Evolutionary conservation across 495 filamentous ascomycete genomes (phyloP).

Genomic region (Tuber brumale): DNA sequence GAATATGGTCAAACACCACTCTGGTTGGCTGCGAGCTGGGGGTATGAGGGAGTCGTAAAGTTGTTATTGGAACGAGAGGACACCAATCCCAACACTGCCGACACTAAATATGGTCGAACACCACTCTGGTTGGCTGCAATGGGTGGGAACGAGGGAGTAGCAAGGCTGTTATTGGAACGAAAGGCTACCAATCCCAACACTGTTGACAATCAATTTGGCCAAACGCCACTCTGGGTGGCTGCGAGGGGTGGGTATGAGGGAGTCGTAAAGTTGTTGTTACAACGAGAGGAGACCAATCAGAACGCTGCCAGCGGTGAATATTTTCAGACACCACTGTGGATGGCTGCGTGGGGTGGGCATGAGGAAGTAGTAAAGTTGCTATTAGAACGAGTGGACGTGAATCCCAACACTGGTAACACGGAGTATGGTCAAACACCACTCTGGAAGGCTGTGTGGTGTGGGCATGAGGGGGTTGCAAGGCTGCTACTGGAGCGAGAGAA

Average conservation of each 20-base stretch:
- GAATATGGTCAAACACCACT: too few relatives aligned
- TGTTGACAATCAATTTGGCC: constrained; percentile 15
- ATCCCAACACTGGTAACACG: background rate
- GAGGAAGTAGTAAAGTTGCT: background rate
- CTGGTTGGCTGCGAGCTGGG: too few relatives aligned
- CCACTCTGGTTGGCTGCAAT: too few relatives aligned
- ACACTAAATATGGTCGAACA: too few relatives aligned
- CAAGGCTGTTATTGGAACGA: too few relatives aligned
- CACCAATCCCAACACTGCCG: too few relatives aligned
- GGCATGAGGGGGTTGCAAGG: background rate
- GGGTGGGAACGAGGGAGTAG: too few relatives aligned
- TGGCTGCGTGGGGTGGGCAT: background rate
- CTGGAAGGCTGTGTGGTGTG: background rate
- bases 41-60: too few relatives aligned
- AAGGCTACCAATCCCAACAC: background rate
- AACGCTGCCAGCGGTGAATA: background rate
- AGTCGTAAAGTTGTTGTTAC: constrained; percentile 34
- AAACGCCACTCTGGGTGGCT: constrained; percentile 43
- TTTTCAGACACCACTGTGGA: background rate
- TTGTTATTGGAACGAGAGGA: too few relatives aligned
- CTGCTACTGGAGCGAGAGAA: background rate
- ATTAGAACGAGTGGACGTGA: background rate
- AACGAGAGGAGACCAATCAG: background rate
- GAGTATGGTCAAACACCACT: background rate
- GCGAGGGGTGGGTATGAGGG: constrained; percentile 43